These are phyloP conservation scores for Aspergillus novofumigatus DNA, from an alignment of 2,329 filamentous ascomycete species.

Conservation along the genomic window DNA sequence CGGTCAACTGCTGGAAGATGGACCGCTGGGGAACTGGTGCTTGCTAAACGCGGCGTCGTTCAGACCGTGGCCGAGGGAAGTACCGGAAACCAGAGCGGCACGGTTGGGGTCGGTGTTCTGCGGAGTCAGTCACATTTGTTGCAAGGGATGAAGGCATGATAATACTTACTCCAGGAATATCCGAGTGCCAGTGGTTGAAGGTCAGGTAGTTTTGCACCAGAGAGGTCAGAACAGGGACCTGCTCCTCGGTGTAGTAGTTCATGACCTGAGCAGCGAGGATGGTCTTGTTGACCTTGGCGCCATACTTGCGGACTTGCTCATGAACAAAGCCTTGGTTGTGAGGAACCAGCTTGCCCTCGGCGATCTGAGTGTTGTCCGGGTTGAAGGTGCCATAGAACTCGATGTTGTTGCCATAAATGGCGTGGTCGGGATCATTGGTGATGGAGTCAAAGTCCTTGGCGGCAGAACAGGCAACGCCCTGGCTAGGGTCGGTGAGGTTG, in stretches of 20 bases:
- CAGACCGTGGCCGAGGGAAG: slow-evolving; percentile 29
- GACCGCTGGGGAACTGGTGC: slow-evolving; percentile 25
- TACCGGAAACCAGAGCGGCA: slow-evolving; percentile 27
- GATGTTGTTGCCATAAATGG: slow-evolving; percentile 42
- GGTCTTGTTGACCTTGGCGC: slow-evolving; percentile 25
- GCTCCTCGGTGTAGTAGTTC: slow-evolving; percentile 43
- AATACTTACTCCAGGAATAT: slow-evolving; percentile 38
- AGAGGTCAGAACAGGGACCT: slow-evolving; percentile 40
- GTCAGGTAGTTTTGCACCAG: slow-evolving; percentile 41
- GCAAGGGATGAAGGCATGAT: background rate
- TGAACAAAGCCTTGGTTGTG: slow-evolving; percentile 39
- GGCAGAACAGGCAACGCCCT: slow-evolving; percentile 28
- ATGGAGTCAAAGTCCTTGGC: slow-evolving; percentile 41
- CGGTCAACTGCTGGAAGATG: slow-evolving; percentile 40
- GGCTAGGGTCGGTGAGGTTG: slow-evolving; percentile 30
- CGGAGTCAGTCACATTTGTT: slow-evolving; percentile 2
- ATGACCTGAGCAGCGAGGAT: slow-evolving; percentile 39
- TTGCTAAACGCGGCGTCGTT: slow-evolving; percentile 28
- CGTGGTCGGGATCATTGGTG: slow-evolving; percentile 41
- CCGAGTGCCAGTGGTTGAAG: slow-evolving; percentile 46
- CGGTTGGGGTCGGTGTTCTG: slow-evolving; percentile 45
- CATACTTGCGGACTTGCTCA: slow-evolving; percentile 38
- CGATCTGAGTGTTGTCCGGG: slow-evolving; percentile 36
- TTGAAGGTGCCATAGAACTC: slow-evolving; percentile 42
- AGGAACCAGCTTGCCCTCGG: slow-evolving; percentile 26